These are phyloP conservation scores for Tuber microsphaerosporum DNA, from an alignment of 495 filamentous ascomycete species.

Conservation along the genomic window DNA sequence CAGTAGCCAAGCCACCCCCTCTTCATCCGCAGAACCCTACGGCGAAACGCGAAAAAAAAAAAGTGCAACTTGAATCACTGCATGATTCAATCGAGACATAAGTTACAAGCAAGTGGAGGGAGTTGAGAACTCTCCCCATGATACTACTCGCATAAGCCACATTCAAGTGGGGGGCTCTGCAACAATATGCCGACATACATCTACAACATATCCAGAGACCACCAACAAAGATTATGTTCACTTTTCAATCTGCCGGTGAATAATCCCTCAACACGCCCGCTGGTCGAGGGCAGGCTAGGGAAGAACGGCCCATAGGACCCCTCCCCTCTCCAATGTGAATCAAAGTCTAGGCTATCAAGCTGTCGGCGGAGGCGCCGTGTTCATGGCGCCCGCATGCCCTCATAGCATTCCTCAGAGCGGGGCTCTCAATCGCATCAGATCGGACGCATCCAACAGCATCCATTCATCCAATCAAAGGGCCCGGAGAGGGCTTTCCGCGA, in stretches of 20 bases:
- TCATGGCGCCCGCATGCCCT: neutral
- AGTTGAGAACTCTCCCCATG: neutral
- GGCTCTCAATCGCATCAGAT: neutral
- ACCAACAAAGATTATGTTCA: neutral
- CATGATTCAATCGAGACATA: neutral
- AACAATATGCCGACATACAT: neutral
- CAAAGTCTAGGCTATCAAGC: neutral
- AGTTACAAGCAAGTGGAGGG: neutral
- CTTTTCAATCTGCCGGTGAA: neutral
- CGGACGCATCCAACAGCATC: neutral
- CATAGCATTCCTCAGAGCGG: neutral
- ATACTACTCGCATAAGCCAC: neutral
- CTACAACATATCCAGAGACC: neutral
- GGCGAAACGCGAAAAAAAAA: neutral
- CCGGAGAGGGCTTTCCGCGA: neutral
- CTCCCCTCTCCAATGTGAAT: neutral
- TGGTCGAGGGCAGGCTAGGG: neutral
- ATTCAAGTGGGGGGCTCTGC: neutral
- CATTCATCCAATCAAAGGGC: neutral
- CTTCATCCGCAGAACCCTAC: neutral
- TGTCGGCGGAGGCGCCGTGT: neutral
- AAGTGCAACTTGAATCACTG: neutral
- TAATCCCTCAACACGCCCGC: neutral
- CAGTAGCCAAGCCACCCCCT: neutral
- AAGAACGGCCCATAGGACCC: no score